Conservation (phyloP, 2,329 filamentous ascomycete species). For the Fusarium nisikadoi region DNA sequence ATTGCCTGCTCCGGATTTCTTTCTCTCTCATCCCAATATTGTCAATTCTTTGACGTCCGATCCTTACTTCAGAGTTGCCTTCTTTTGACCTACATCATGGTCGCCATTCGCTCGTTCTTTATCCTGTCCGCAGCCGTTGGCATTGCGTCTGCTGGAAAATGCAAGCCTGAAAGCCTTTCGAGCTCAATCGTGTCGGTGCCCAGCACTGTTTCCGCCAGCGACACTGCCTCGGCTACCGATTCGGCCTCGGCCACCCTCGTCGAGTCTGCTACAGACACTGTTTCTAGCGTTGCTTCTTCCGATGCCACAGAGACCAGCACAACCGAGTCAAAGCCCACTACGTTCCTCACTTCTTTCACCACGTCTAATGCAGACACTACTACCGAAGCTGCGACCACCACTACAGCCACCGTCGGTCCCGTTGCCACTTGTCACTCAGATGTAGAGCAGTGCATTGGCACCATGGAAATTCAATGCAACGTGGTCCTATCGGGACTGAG, state of each 20-base stretch:
- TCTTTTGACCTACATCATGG: background rate
- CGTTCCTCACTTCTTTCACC: background rate
- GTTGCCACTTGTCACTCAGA: background rate
- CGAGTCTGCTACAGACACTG: background rate
- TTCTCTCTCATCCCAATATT: background rate
- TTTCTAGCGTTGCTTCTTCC: too few relatives aligned
- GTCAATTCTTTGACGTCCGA: background rate
- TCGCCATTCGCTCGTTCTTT: background rate
- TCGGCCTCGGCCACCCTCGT: fast-evolving
- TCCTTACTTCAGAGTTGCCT: background rate
- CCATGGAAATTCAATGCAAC: background rate
- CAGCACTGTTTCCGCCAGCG: background rate
- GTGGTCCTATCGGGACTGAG: fast-evolving
- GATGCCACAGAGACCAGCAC: background rate
- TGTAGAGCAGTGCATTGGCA: background rate
- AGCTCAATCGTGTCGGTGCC: fast-evolving
- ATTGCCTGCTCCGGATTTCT: fast-evolving
- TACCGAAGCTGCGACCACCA: background rate
- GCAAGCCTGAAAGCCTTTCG: background rate
- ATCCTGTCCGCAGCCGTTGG: fast-evolving
- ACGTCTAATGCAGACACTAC: background rate
- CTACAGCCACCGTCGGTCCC: fast-evolving
- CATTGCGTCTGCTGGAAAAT: background rate
- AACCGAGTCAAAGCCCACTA: background rate
- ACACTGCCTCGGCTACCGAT: background rate